phyloP scores from a whole-genome alignment of 352 stramenopile species.

The Globisporangium perplexum region DNA sequence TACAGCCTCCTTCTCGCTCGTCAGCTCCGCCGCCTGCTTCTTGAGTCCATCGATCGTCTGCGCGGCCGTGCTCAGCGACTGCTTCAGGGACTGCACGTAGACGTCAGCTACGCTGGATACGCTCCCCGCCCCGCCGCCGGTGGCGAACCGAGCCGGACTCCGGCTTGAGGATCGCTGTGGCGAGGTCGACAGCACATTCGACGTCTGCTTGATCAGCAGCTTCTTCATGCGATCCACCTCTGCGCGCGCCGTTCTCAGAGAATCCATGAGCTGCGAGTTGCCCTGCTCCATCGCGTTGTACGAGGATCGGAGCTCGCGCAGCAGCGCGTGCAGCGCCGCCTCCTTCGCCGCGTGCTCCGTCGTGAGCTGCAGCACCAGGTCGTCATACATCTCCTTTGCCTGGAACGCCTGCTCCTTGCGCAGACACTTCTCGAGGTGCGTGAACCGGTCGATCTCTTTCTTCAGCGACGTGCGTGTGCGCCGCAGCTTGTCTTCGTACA shows the following conservation, averaged over 20 bases:
- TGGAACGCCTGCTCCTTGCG: slow-evolving; percentile 51
- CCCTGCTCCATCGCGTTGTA: slow-evolving; percentile 41
- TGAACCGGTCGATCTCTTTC: slow-evolving; percentile 63
- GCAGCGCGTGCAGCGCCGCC: slow-evolving; percentile 33
- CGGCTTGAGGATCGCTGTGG: slow-evolving; percentile 9
- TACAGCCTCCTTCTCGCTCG: slow-evolving; percentile 26
- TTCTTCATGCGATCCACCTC: slow-evolving; percentile 54
- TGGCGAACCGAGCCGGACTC: slow-evolving; percentile 5
- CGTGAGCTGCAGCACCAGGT: slow-evolving; percentile 35
- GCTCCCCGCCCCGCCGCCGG: neutral
- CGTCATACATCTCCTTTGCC: slow-evolving; percentile 38
- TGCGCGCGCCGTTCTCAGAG: slow-evolving; percentile 25
- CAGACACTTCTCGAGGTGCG: slow-evolving; percentile 55
- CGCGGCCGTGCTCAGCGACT: slow-evolving; percentile 31
- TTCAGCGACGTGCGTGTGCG: slow-evolving; percentile 39
- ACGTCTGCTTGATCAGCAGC: slow-evolving; percentile 27
- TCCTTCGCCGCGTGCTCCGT: slow-evolving; percentile 36
- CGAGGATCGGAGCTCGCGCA: slow-evolving; percentile 41
- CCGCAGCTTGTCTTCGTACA: slow-evolving; percentile 49
- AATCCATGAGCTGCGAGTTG: slow-evolving; percentile 50
- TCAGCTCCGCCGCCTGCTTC: slow-evolving; percentile 30
- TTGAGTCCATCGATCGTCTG: slow-evolving; percentile 32
- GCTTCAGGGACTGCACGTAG: slow-evolving; percentile 38
- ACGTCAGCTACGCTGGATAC: slow-evolving; percentile 12
- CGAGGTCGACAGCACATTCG: neutral